Evolutionary conservation across 345 rosid species (phyloP).

Genomic region (Chamaenerion angustifolium): DNA sequence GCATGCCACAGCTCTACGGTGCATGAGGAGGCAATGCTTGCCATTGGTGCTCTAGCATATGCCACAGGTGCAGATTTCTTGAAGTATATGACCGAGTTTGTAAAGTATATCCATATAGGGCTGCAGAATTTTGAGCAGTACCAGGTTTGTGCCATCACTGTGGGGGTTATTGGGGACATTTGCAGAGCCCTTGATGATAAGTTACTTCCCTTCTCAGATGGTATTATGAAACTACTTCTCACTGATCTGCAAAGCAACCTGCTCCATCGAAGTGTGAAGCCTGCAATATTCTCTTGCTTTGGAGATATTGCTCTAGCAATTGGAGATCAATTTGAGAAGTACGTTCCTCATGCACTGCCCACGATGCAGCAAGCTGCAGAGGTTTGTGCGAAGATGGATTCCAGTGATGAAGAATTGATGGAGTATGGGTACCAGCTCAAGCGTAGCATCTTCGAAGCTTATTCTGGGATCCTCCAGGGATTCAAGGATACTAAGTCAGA

Average conservation of each 20-base stretch:
- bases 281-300: slow-evolving; percentile 82
- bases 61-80: slow-evolving; percentile 69
- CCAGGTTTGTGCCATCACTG: slow-evolving; percentile 83
- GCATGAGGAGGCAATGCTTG: slow-evolving; percentile 99
- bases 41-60: slow-evolving; percentile 90
- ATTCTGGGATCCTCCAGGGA: slow-evolving; percentile 90
- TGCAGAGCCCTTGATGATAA: slow-evolving; percentile 77
- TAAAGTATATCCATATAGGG: slow-evolving; percentile 76
- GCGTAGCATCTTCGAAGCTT: slow-evolving; percentile 83
- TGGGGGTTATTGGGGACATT: slow-evolving; percentile 86
- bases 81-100: slow-evolving; percentile 69
- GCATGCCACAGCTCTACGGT: slow-evolving; percentile 88
- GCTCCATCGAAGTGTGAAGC: slow-evolving; percentile 87
- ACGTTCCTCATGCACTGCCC: slow-evolving; percentile 40
- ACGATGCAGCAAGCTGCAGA: slow-evolving; percentile 86
- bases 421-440: slow-evolving; percentile 77
- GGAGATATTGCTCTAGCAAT: slow-evolving; percentile 92
- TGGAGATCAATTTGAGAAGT: slow-evolving; percentile 65
- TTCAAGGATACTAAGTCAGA: slow-evolving; percentile 67
- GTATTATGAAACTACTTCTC: slow-evolving; percentile 65
- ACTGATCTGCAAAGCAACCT: slow-evolving; percentile 55
- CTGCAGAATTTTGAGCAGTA: slow-evolving; percentile 84
- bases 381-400: slow-evolving; percentile 56
- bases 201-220: slow-evolving; percentile 73
- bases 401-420: slow-evolving; percentile 61